A percentile compares a stretch with the other conserved stretches of the same genome.
These are phyloP conservation scores for Suhomyces sp. DNA, from an alignment of 805 yeast species.

Conservation along the genomic window DNA sequence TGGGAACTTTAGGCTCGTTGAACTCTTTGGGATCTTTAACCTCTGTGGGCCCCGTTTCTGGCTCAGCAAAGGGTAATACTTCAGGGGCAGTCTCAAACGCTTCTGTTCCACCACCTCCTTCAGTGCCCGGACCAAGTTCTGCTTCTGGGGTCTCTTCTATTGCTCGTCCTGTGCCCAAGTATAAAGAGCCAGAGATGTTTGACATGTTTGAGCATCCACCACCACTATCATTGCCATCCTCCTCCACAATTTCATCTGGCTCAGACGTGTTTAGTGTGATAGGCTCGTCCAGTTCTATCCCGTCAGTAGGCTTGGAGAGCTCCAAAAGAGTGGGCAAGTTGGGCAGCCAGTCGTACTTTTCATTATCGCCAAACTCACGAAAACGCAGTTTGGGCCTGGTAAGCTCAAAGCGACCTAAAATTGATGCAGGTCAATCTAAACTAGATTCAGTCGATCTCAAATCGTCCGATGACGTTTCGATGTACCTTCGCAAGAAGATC, in stretches of 20 bases:
- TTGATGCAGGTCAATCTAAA: background rate
- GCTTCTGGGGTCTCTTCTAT: background rate
- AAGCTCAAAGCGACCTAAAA: background rate
- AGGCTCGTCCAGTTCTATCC: conserved; percentile 3
- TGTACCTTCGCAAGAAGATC: conserved; percentile 9
- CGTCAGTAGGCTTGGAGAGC: conserved; percentile 1
- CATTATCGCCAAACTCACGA: background rate
- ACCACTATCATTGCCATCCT: background rate
- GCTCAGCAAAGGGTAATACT: background rate
- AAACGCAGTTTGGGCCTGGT: background rate
- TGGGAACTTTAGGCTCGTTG: background rate
- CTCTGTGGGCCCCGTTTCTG: background rate
- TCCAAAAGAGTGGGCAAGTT: conserved; percentile 2
- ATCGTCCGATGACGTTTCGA: conserved; percentile 5
- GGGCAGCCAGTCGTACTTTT: background rate
- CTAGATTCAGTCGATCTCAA: background rate
- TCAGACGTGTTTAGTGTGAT: conserved; percentile 10
- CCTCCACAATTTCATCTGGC: conserved; percentile 4
- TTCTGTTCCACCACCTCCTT: too few relatives aligned
- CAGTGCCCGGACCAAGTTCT: too few relatives aligned
- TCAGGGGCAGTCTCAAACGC: too few relatives aligned
- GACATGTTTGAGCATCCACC: conserved; percentile 2
- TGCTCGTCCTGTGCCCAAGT: background rate
- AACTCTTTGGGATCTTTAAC: background rate
- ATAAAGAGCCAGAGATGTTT: background rate